Evolutionary conservation across 768 basidiomycete genomes (phyloP).

Genomic region (Xerocomus spinulosus): DNA sequence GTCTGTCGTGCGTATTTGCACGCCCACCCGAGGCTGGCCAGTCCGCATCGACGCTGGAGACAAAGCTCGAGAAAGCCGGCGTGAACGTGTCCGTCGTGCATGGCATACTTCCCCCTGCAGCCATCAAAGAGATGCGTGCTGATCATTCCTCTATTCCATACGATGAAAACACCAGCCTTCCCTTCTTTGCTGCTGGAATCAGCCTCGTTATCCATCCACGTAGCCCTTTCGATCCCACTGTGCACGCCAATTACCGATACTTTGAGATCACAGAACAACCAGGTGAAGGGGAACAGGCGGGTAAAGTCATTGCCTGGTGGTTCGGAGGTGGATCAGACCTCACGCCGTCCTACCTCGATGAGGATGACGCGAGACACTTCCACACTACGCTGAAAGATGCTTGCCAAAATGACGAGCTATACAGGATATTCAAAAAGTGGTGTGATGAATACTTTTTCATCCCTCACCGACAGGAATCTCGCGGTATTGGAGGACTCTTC

Average conservation of each 20-base stretch:
- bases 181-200: constrained; percentile 91
- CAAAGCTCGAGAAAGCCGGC: constrained; percentile 90
- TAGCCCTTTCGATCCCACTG: constrained; percentile 90
- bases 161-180: constrained; percentile 57
- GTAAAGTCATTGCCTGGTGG: constrained; percentile 87
- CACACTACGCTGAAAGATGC: constrained; percentile 72
- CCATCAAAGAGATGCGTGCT: constrained; percentile 91
- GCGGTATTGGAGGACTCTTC: constrained; percentile 94
- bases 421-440: constrained; percentile 85
- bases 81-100: constrained; percentile 93
- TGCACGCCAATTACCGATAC: constrained; percentile 96
- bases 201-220: constrained; percentile 92
- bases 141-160: constrained; percentile 79
- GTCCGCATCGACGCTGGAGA: constrained; percentile 34
- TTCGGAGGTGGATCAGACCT: constrained; percentile 96
- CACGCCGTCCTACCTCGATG: constrained; percentile 89
- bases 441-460: constrained; percentile 98
- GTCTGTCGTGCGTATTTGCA: constrained; percentile 80
- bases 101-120: constrained; percentile 80
- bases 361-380: constrained; percentile 84
- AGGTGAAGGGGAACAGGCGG: constrained; percentile 33
- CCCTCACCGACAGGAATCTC: constrained; percentile 76
- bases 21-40: constrained; percentile 31
- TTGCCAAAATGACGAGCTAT: constrained; percentile 69
- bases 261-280: constrained; percentile 78